phyloP scores from a whole-genome alignment of 148 eudicot genomes.

The Talinum fruticosum region DNA sequence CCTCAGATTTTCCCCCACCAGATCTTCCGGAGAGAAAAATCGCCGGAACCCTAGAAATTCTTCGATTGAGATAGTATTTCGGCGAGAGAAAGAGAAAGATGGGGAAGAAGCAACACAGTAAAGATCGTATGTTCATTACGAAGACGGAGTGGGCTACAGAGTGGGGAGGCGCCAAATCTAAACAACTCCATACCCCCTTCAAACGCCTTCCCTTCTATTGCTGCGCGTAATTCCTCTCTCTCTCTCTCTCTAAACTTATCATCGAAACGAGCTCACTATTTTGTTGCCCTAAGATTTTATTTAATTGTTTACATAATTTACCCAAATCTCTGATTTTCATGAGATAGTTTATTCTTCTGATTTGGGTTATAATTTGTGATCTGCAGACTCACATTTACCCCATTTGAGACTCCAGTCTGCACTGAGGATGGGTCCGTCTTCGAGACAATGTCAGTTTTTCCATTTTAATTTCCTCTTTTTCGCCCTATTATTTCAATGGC shows the following conservation, averaged over 20 bases:
- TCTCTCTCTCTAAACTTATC: background rate
- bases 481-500: background rate
- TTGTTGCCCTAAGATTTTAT: slow-evolving; percentile 6
- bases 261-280: background rate
- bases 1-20: background rate
- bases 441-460: slow-evolving; percentile 60
- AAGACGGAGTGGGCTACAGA: slow-evolving; percentile 99
- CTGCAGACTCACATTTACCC: slow-evolving; percentile 86
- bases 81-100: slow-evolving; percentile 24
- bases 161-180: slow-evolving; percentile 98
- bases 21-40: background rate
- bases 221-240: slow-evolving; percentile 61
- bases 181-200: slow-evolving; percentile 63
- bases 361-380: background rate
- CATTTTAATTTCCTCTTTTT: background rate
- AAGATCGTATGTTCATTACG: slow-evolving; percentile 90
- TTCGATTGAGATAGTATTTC: background rate
- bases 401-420: slow-evolving; percentile 81
- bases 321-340: background rate
- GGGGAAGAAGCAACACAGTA: slow-evolving; percentile 99
- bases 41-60: slow-evolving; percentile 24
- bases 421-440: slow-evolving; percentile 85
- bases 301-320: background rate
- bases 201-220: slow-evolving; percentile 96
- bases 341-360: background rate